Evolutionary conservation across 306 rosid genomes (phyloP), one percentile per base, ranked within the genome.

Genomic region (Fragaria iinumae): DNA sequence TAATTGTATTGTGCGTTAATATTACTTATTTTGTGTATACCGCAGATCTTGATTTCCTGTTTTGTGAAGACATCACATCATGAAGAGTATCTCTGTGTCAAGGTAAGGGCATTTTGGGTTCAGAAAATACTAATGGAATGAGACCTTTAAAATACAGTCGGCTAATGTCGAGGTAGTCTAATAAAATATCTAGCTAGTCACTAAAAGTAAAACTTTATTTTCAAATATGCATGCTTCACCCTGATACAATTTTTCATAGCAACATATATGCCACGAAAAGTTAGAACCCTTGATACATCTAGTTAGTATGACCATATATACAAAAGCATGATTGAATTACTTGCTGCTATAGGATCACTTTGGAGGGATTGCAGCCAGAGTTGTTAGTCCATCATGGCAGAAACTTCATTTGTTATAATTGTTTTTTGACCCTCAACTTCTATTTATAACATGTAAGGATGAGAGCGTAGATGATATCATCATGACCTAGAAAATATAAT

Each of bases 41-140:
- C 78, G 53, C 91, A 95, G 98, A 89, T 94, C 71, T 82, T 94
- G 84, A 76, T 94, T 80, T 91, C 98, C 45, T 94, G 98, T 83
- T 94, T 95, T 63, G 97, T 95, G 79, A 92, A 91, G 91, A 91
- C 98, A 73, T 91, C 98, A 14, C 98, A 89, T 87, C 77, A 75
- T 72, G 97, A 91, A 87, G 98, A 91, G 83, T 94, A 94, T 84
- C 87, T 91, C 23, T 83, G 97, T 69, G 97, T 94, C 41, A 94
- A 90, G 97, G 98, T 92, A 88, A 85, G 87, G 62, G 29, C 78
- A 80, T 52, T 80, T 41, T 79, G 74, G 75, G 50, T 68, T 65
- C 79, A 50, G 41, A 68, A 55, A 38, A 34, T 34, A 64, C 69
- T 17, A 14, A 18, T 4, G 14, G 13, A 73, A 57, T 20, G 20